Evolutionary conservation across 2,329 filamentous ascomycete genomes (phyloP).

Genomic region (Nigrospora oryzae): DNA sequence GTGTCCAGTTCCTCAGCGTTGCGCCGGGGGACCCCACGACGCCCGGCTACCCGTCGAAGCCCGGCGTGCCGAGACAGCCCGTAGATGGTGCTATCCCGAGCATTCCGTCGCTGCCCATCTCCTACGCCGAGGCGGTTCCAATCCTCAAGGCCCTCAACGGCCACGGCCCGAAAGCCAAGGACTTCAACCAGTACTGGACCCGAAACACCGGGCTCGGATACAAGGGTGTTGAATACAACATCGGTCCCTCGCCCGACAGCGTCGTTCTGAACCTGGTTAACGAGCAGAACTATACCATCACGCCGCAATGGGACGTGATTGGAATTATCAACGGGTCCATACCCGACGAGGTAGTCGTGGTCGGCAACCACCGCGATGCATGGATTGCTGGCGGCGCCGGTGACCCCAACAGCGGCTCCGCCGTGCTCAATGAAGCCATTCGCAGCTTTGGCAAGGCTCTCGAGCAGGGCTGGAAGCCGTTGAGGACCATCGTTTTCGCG

Average conservation of each 20-base stretch:
- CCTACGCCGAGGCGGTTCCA: slow-evolving; percentile 77
- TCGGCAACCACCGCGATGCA: slow-evolving; percentile 89
- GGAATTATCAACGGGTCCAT: slow-evolving; percentile 85
- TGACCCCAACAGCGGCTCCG: slow-evolving; percentile 77
- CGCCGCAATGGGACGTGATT: slow-evolving; percentile 84
- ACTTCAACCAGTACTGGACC: slow-evolving; percentile 66
- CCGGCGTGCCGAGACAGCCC: slow-evolving; percentile 69
- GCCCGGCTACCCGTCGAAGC: slow-evolving; percentile 87
- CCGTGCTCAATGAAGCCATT: slow-evolving; percentile 68
- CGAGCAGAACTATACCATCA: slow-evolving; percentile 73
- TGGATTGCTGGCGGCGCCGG: slow-evolving; percentile 79
- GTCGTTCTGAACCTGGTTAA: slow-evolving; percentile 68
- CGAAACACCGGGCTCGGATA: slow-evolving; percentile 64
- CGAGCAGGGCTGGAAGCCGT: slow-evolving; percentile 68
- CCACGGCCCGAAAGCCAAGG: slow-evolving; percentile 67
- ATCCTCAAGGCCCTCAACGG: slow-evolving; percentile 87
- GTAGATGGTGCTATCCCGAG: slow-evolving; percentile 63
- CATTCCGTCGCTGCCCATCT: slow-evolving; percentile 88
- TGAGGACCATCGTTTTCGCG: slow-evolving; percentile 85
- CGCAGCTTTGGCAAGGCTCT: slow-evolving; percentile 64
- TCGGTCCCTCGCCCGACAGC: slow-evolving; percentile 70
- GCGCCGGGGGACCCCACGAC: slow-evolving; percentile 76
- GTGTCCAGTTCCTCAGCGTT: slow-evolving; percentile 69
- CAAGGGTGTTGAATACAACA: slow-evolving; percentile 76
- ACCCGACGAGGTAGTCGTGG: slow-evolving; percentile 73